These are phyloP conservation scores for Westerdykella aurantiaca DNA, from an alignment of 2,329 filamentous ascomycete genomes.

Conservation along the genomic window DNA sequence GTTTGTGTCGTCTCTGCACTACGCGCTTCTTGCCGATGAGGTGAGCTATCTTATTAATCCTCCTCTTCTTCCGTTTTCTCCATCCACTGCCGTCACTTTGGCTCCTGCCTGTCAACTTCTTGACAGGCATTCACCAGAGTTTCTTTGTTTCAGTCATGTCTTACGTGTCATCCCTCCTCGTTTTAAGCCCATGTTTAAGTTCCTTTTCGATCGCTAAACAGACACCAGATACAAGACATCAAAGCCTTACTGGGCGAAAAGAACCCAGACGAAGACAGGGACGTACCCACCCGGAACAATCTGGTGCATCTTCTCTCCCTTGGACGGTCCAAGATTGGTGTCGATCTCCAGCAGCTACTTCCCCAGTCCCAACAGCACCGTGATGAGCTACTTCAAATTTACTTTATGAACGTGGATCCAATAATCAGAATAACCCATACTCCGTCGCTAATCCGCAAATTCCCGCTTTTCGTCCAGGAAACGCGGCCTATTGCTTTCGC, in stretches of 20 bases:
- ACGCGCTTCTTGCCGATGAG: constrained; percentile 36
- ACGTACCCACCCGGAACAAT: constrained; percentile 24
- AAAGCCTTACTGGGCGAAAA: constrained; percentile 32
- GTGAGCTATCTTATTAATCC: constrained; percentile 13
- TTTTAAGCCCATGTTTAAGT: neutral
- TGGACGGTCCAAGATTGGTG: constrained; percentile 24
- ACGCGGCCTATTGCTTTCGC: constrained; percentile 32
- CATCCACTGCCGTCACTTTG: too few species aligned
- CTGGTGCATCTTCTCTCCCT: constrained; percentile 30
- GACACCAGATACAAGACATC: constrained; percentile 34
- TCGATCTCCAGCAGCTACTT: constrained; percentile 23
- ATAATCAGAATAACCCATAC: constrained; percentile 35
- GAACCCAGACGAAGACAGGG: constrained; percentile 24
- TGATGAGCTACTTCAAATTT: constrained; percentile 30
- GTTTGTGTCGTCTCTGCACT: constrained; percentile 38
- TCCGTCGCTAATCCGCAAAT: constrained; percentile 25
- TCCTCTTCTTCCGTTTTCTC: neutral
- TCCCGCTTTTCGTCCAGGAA: constrained; percentile 23
- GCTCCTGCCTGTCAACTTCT: neutral
- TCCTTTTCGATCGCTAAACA: neutral
- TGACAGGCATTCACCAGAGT: too few species aligned
- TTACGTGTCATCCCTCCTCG: neutral
- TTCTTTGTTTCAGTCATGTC: neutral
- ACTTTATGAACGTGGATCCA: constrained; percentile 34
- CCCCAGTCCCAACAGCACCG: constrained; percentile 26